Evolutionary conservation across 2,329 filamentous ascomycete species (phyloP).

Genomic region (Arthroderma sp.): DNA sequence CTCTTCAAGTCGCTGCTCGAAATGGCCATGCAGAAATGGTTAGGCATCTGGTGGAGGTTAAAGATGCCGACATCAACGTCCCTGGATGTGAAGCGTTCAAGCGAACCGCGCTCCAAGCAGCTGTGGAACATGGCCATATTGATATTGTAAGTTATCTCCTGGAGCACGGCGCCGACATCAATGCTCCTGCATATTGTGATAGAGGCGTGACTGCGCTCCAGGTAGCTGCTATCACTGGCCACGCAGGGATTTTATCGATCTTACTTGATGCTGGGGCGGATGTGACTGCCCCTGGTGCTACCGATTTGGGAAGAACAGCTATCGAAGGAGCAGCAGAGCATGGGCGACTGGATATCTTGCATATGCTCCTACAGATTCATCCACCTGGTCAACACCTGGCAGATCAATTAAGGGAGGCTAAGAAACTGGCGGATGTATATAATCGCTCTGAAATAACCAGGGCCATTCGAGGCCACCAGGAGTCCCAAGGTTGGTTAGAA

Average conservation of each 20-base stretch:
- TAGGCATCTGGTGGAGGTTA: slow-evolving; percentile 1
- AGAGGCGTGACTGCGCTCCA: slow-evolving; percentile 8
- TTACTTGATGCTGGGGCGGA: slow-evolving; percentile 8
- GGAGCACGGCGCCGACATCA: slow-evolving; percentile 8
- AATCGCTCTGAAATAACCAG: neutral
- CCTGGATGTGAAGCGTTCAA: neutral
- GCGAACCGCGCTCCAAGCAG: slow-evolving; percentile 3
- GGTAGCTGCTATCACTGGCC: neutral
- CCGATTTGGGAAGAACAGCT: neutral
- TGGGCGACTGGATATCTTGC: slow-evolving; percentile 22
- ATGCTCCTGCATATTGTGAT: neutral
- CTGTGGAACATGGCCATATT: neutral
- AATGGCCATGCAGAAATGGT: slow-evolving; percentile 14
- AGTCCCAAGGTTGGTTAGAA: no score
- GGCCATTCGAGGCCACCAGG: no score
- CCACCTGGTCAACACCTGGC: neutral
- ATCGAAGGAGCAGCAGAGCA: slow-evolving; percentile 8
- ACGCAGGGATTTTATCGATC: neutral
- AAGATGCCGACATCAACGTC: slow-evolving; percentile 8
- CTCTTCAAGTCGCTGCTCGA: slow-evolving; percentile 14
- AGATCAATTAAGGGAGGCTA: no score
- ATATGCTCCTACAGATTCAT: slow-evolving; percentile 18
- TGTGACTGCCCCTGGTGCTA: neutral
- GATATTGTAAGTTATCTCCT: slow-evolving; percentile 1
- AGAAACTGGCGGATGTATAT: neutral